These are phyloP conservation scores for Cymbidium sinense DNA, from an alignment of 106 monocot genomes.

Conservation along the genomic window DNA sequence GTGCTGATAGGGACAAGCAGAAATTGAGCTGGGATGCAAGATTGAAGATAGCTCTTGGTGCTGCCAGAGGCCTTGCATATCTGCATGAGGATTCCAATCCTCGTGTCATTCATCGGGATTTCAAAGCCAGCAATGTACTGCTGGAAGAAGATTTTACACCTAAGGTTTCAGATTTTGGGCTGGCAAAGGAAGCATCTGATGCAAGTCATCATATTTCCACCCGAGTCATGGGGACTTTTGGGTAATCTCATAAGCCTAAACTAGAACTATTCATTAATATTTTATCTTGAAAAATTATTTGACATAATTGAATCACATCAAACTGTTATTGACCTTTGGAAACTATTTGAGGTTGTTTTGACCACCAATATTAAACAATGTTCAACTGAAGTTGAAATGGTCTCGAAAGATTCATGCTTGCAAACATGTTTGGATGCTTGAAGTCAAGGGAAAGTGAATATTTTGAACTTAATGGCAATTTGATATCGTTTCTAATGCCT, in stretches of 20 bases:
- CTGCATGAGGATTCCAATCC: slow-evolving; percentile 98
- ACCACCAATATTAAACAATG: neutral
- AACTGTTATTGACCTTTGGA: neutral
- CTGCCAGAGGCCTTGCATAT: slow-evolving; percentile 92
- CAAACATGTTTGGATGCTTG: neutral
- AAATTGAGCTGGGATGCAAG: slow-evolving; percentile 77
- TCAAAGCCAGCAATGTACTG: slow-evolving; percentile 90
- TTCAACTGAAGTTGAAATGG: neutral
- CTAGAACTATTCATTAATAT: neutral
- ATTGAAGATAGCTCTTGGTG: slow-evolving; percentile 91
- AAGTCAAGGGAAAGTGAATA: no score
- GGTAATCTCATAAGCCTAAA: slow-evolving; percentile 36
- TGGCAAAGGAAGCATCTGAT: slow-evolving; percentile 93
- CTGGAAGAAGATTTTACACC: slow-evolving; percentile 91
- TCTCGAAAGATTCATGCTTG: neutral
- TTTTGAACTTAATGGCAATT: no score
- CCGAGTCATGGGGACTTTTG: slow-evolving; percentile 94
- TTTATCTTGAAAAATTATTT: neutral
- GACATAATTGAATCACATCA: neutral
- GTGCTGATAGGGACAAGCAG: slow-evolving; percentile 51
- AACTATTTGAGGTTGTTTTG: neutral
- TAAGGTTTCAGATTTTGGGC: slow-evolving; percentile 94
- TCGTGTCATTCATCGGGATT: slow-evolving; percentile 93
- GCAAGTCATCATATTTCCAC: slow-evolving; percentile 81
- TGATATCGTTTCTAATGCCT: no score